Percentiles rank a stretch among this genome's conserved stretches.
phyloP scores from a whole-genome alignment of 2,329 filamentous ascomycete species.

The Arthrobotrys iridis region DNA sequence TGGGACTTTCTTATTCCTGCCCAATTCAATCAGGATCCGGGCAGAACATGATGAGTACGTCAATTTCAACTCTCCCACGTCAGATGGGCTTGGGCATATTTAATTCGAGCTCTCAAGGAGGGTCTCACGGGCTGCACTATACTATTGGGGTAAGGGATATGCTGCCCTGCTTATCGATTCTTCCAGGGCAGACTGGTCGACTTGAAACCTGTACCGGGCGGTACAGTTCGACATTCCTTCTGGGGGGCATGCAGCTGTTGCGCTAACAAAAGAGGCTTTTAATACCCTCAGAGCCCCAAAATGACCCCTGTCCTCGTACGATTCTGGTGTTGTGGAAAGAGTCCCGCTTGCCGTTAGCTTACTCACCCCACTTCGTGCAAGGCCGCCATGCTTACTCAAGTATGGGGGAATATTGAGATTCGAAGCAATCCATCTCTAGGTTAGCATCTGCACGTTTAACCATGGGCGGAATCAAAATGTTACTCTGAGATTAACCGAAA shows the following conservation, averaged over 20 bases:
- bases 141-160: conserved; percentile 49
- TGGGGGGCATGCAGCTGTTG: conserved; percentile 20
- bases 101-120: conserved; percentile 51
- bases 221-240: conserved; percentile 6
- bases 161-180: conserved; percentile 52
- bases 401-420: not conserved
- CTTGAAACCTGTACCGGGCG: conserved; percentile 50
- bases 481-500: conserved; percentile 43
- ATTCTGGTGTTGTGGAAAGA: conserved; percentile 1
- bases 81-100: conserved; percentile 50
- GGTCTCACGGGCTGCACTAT: conserved; percentile 33
- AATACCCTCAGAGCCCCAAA: conserved; percentile 37
- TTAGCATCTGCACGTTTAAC: conserved; percentile 3
- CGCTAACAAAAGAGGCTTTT: conserved; percentile 48
- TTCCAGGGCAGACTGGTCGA: conserved; percentile 29
- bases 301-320: conserved; percentile 39
- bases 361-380: conserved; percentile 31
- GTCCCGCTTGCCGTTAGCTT: conserved; percentile 29
- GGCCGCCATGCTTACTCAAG: conserved; percentile 37
- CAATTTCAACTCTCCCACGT: conserved; percentile 48
- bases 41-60: conserved; percentile 35
- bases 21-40: conserved; percentile 34
- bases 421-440: conserved; percentile 6
- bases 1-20: conserved; percentile 24
- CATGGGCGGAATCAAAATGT: conserved; percentile 17